Evolutionary conservation across 192 early-diverging fungal species (phyloP).

Genomic region (Entophlyctis helioformis): DNA sequence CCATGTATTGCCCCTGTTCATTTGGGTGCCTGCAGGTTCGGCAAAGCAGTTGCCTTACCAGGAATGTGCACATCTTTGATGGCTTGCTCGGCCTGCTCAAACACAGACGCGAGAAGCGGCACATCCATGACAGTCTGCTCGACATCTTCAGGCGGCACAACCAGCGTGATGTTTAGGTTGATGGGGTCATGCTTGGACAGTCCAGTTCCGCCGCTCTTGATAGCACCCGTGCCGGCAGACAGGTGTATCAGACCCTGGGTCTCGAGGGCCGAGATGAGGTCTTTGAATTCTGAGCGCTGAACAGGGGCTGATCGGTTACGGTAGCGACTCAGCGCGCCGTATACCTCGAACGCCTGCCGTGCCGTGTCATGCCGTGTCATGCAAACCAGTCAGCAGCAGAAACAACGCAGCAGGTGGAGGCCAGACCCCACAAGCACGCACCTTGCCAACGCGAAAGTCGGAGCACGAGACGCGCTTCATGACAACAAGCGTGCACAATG

Average conservation of each 20-base stretch:
- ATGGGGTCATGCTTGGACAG: neutral
- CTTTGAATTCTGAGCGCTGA: constrained; percentile 61
- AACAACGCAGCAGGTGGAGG: neutral
- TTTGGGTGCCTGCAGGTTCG: too few species aligned
- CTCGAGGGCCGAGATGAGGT: constrained; percentile 63
- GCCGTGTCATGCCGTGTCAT: neutral
- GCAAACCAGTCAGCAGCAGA: neutral
- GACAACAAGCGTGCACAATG: constrained; percentile 43
- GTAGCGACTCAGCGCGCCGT: constrained; percentile 35
- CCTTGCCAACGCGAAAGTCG: constrained; percentile 36
- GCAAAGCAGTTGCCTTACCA: too few species aligned
- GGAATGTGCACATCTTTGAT: too few species aligned
- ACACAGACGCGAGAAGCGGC: constrained; percentile 4
- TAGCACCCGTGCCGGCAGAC: neutral
- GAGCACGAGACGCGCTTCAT: constrained; percentile 32
- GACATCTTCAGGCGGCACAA: constrained; percentile 8
- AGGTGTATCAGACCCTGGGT: constrained; percentile 51
- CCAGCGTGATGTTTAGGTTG: neutral
- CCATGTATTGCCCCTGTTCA: too few species aligned
- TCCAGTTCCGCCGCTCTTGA: neutral
- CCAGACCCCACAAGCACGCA: constrained; percentile 4
- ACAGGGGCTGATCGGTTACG: constrained; percentile 45
- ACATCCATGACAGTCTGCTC: constrained; percentile 3
- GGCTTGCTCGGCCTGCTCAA: too few species aligned
- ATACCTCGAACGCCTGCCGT: constrained; percentile 47